Conservation (phyloP, 225 moss, liverwort and hornwort genomes). For the Rhytidiadelphus loreus region DNA sequence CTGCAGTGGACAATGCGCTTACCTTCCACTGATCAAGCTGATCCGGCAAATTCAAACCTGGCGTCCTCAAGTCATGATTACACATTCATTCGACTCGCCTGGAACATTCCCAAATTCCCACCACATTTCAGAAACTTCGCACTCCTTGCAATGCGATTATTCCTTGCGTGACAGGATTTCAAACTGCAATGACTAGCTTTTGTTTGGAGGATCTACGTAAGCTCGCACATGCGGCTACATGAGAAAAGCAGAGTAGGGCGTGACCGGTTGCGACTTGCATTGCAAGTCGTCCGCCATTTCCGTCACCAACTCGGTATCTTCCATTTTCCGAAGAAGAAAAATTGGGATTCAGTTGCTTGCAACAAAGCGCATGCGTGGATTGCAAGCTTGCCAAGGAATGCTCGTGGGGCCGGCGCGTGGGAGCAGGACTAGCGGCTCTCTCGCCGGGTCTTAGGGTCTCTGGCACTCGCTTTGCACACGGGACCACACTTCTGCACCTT, state of each 20-base stretch:
- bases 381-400: background rate
- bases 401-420: conserved; percentile 1
- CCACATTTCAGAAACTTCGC: background rate
- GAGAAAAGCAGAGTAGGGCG: background rate
- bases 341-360: background rate
- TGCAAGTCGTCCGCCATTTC: background rate
- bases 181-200: background rate
- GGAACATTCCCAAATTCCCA: background rate
- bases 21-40: background rate
- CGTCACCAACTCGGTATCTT: background rate
- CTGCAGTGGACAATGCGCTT: background rate
- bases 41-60: background rate
- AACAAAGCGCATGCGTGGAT: background rate
- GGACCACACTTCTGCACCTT: background rate
- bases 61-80: background rate
- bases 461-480: background rate
- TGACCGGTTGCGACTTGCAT: background rate
- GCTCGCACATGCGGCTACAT: background rate
- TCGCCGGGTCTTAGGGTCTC: background rate
- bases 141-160: background rate
- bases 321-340: background rate
- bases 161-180: background rate
- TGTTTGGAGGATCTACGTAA: background rate
- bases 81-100: background rate
- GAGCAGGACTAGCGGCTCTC: background rate